These are phyloP conservation scores for Solanum pimpinellifolium DNA, from an alignment of 257 asterid species.

Conservation along the genomic window DNA sequence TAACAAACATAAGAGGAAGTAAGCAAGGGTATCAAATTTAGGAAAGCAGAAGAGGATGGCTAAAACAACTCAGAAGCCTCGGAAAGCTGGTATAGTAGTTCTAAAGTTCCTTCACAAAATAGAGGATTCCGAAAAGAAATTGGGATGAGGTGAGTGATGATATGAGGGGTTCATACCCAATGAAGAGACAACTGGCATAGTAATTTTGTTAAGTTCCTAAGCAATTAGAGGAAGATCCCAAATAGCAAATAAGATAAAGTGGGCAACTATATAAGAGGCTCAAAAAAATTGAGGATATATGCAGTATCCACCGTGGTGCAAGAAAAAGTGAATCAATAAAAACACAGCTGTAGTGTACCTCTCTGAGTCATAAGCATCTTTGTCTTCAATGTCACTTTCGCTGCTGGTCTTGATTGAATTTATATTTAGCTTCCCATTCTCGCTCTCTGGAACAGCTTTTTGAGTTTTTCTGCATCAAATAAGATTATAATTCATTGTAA, in stretches of 20 bases:
- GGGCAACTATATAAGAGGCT: not conserved
- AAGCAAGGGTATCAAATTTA: not conserved
- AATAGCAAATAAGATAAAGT: not conserved
- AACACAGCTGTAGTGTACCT: slow-evolving; percentile 16
- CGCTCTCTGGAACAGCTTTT: slow-evolving; percentile 6
- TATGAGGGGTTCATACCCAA: not conserved
- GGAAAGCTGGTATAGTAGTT: not conserved
- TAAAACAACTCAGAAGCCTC: not conserved
- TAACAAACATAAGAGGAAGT: not conserved
- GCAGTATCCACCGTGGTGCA: not conserved
- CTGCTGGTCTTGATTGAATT: not conserved
- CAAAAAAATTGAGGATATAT: not conserved
- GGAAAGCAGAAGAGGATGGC: not conserved
- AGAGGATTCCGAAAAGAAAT: not conserved
- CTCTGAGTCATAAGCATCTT: slow-evolving; percentile 14
- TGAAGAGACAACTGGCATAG: not conserved
- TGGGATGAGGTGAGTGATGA: not conserved
- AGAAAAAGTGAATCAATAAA: not conserved
- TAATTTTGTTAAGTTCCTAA: not conserved
- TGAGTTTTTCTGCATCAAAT: slow-evolving; percentile 32
- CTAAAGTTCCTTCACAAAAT: not conserved
- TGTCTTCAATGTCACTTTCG: not conserved
- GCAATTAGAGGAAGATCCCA: not conserved
- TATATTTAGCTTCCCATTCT: not conserved
- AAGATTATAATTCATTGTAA: not conserved